Conservation (phyloP, 352 stramenopile species). For the Phytophthora pisi region DNA sequence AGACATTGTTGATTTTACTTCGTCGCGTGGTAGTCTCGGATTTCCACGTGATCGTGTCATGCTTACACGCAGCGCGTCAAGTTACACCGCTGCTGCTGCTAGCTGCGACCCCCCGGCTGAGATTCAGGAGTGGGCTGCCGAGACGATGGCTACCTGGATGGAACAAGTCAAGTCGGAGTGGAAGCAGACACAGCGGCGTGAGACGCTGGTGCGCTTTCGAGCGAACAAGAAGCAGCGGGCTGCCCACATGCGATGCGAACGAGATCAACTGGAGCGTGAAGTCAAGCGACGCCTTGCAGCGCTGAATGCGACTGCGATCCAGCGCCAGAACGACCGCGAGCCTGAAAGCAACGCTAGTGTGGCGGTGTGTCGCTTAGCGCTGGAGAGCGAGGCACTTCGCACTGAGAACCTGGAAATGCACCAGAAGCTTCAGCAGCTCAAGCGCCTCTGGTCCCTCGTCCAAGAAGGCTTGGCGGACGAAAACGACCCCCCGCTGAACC, state of each 20-base stretch:
- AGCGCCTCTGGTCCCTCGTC: conserved; percentile 1
- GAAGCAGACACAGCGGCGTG: no score
- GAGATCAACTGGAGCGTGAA: conserved; percentile 1
- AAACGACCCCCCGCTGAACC: no score
- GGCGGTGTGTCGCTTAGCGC: neutral
- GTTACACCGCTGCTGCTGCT: neutral
- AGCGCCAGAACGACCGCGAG: neutral
- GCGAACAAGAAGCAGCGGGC: no score
- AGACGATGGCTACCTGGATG: no score
- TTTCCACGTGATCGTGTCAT: no score
- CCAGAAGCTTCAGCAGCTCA: conserved; percentile 1
- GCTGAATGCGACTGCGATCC: neutral
- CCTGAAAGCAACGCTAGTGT: neutral
- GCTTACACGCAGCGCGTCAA: no score
- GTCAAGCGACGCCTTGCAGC: neutral
- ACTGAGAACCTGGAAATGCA: conserved; percentile 7
- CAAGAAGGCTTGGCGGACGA: neutral
- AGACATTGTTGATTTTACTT: no score
- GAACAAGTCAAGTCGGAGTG: no score
- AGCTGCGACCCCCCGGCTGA: neutral
- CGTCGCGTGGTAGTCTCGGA: no score
- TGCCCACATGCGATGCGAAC: no score
- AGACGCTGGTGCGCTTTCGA: no score
- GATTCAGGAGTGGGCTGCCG: no score
- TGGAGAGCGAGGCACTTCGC: conserved; percentile 7